phyloP scores from a whole-genome alignment of 2,329 filamentous ascomycete species.

The Cladosporium sp. region DNA sequence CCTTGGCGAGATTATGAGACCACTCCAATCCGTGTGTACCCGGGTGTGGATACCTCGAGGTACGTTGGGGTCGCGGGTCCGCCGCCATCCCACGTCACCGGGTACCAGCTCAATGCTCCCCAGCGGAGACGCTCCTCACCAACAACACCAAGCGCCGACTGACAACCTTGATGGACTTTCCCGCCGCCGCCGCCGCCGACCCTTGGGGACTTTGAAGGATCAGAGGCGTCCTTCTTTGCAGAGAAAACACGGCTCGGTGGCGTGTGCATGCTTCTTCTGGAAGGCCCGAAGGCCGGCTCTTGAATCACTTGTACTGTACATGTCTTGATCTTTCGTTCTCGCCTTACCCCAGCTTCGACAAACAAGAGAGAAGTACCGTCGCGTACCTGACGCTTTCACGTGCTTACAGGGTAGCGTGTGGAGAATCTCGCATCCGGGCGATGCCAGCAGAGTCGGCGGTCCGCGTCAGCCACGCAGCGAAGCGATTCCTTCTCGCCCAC shows the following conservation, averaged over 20 bases:
- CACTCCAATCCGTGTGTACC: constrained; percentile 14
- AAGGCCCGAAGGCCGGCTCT: not conserved
- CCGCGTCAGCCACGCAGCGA: not conserved
- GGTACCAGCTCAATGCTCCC: not conserved
- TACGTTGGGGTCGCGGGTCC: not conserved
- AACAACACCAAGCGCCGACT: constrained; percentile 7
- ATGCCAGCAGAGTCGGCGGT: not conserved
- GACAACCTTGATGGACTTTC: constrained; percentile 1
- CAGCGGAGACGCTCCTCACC: constrained; percentile 10
- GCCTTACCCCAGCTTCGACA: not conserved
- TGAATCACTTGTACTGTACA: not conserved
- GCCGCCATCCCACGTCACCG: constrained; percentile 12
- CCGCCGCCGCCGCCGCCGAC: not conserved
- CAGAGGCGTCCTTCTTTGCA: constrained; percentile 17
- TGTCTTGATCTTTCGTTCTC: not conserved
- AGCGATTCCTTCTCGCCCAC: not conserved
- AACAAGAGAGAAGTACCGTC: not conserved
- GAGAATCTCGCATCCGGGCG: not conserved
- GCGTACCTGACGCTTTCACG: constrained; percentile 15
- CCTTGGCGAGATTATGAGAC: constrained; percentile 15
- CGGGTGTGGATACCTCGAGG: constrained; percentile 16
- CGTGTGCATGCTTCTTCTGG: constrained; percentile 17
- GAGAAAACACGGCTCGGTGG: constrained; percentile 16
- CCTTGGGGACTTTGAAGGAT: not conserved
- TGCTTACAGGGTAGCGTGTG: constrained; percentile 14